Percentiles rank a stretch among this genome's conserved stretches.
These are phyloP conservation scores for Trichoderma erinaceum DNA, from an alignment of 495 filamentous ascomycete genomes.

Conservation along the genomic window DNA sequence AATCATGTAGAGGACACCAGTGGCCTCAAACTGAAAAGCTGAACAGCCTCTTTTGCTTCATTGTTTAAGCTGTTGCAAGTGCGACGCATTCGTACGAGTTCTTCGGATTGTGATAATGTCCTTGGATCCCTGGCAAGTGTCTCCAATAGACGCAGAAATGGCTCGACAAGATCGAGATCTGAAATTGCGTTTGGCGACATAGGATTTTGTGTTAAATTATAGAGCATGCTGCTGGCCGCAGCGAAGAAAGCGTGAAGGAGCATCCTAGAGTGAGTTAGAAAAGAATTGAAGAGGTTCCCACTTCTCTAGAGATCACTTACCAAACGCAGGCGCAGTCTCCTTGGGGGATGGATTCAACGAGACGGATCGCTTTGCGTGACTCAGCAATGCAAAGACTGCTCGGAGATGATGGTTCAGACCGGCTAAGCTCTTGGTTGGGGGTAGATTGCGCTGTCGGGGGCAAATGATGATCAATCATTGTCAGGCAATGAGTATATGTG, in stretches of 20 bases:
- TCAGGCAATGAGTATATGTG: slow-evolving; percentile 13
- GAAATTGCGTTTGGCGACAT: slow-evolving; percentile 14
- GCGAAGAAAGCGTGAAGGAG: slow-evolving; percentile 16
- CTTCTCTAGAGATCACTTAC: neutral
- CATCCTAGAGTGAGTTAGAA: slow-evolving; percentile 11
- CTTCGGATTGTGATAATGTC: neutral
- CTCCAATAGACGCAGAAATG: slow-evolving; percentile 13
- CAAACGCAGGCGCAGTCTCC: slow-evolving; percentile 10
- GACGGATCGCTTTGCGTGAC: slow-evolving; percentile 13
- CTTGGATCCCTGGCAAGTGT: slow-evolving; percentile 15
- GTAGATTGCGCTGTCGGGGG: neutral
- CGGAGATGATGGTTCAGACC: neutral
- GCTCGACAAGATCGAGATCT: slow-evolving; percentile 15
- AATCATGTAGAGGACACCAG: neutral
- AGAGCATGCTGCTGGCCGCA: slow-evolving; percentile 13
- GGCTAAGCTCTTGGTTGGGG: slow-evolving; percentile 3
- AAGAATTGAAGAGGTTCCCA: neutral
- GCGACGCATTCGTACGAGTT: slow-evolving; percentile 12
- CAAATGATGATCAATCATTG: slow-evolving; percentile 14
- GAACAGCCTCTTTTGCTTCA: slow-evolving; percentile 12
- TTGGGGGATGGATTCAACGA: slow-evolving; percentile 13
- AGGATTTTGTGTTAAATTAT: neutral
- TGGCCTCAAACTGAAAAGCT: slow-evolving; percentile 10
- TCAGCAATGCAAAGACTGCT: slow-evolving; percentile 13
- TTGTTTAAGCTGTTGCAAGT: slow-evolving; percentile 10